Conservation (phyloP, 352 stramenopile genomes). For the Phytophthora pistaciae region DNA sequence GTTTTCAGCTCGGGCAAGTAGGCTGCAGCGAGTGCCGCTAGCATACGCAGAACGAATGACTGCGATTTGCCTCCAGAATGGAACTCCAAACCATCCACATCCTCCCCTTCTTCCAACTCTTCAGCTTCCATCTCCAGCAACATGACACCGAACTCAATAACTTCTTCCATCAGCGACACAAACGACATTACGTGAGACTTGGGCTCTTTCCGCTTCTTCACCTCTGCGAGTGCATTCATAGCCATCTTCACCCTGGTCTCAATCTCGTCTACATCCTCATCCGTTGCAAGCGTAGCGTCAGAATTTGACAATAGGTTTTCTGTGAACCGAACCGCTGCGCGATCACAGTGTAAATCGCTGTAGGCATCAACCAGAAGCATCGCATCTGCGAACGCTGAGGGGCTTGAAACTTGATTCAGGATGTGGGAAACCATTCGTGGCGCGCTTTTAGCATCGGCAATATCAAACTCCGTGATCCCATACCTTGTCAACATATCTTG, state of each 20-base stretch:
- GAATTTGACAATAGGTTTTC: conserved; percentile 65
- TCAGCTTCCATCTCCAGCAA: conserved; percentile 57
- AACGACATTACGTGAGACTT: conserved; percentile 38
- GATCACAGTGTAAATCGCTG: conserved; percentile 57
- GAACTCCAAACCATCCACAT: background rate
- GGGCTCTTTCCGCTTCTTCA: conserved; percentile 47
- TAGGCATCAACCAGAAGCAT: conserved; percentile 74
- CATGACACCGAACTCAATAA: conserved; percentile 50
- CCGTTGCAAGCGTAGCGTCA: background rate
- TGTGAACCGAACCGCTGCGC: conserved; percentile 63
- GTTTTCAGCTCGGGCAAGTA: conserved; percentile 43
- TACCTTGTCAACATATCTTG: conserved; percentile 80
- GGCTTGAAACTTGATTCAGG: conserved; percentile 53
- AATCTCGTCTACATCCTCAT: conserved; percentile 19
- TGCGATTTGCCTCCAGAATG: background rate
- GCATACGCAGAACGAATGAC: conserved; percentile 46
- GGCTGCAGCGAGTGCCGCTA: conserved; percentile 42
- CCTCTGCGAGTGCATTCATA: conserved; percentile 43
- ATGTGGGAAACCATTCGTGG: conserved; percentile 67
- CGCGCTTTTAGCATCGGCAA: conserved; percentile 57
- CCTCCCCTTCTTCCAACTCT: background rate
- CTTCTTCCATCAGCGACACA: conserved; percentile 62
- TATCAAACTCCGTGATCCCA: conserved; percentile 61
- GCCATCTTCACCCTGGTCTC: conserved; percentile 21
- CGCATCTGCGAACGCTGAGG: conserved; percentile 62